Evolutionary conservation across 2,329 filamentous ascomycete species (phyloP).

Genomic region (Pseudocercospora crystallina): DNA sequence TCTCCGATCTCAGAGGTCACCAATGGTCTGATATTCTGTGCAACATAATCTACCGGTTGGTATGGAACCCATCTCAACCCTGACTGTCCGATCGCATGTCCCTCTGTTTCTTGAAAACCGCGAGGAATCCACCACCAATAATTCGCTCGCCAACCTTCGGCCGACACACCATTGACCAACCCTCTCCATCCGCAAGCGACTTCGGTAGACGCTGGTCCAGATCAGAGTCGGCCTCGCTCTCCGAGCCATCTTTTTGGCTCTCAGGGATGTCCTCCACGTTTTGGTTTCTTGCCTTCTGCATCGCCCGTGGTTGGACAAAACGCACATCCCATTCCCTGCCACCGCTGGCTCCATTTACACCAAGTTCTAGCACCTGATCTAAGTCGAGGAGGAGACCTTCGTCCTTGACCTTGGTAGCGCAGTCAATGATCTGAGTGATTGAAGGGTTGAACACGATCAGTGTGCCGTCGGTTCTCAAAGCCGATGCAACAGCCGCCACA

Average conservation of each 20-base stretch:
- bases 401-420: conserved; percentile 55
- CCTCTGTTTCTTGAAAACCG: conserved; percentile 38
- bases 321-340: conserved; percentile 66
- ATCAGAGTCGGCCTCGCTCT: neutral
- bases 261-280: neutral
- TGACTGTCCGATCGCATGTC: conserved; percentile 6
- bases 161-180: conserved; percentile 36
- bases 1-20: too few species aligned
- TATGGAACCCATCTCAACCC: too few species aligned
- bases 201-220: neutral
- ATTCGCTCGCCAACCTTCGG: conserved; percentile 42
- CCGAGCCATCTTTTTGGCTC: neutral
- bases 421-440: conserved; percentile 73
- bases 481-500: conserved; percentile 52
- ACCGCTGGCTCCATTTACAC: conserved; percentile 48
- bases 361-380: conserved; percentile 62
- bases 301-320: conserved; percentile 45
- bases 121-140: conserved; percentile 41
- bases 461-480: conserved; percentile 63
- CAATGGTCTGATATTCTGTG: too few species aligned
- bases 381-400: conserved; percentile 57
- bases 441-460: conserved; percentile 73
- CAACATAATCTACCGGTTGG: too few species aligned
- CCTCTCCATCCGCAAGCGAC: neutral
- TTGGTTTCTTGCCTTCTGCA: conserved; percentile 4